These are phyloP conservation scores for Cladophialophora carrionii DNA, from an alignment of 2,329 filamentous ascomycete genomes.

Conservation along the genomic window DNA sequence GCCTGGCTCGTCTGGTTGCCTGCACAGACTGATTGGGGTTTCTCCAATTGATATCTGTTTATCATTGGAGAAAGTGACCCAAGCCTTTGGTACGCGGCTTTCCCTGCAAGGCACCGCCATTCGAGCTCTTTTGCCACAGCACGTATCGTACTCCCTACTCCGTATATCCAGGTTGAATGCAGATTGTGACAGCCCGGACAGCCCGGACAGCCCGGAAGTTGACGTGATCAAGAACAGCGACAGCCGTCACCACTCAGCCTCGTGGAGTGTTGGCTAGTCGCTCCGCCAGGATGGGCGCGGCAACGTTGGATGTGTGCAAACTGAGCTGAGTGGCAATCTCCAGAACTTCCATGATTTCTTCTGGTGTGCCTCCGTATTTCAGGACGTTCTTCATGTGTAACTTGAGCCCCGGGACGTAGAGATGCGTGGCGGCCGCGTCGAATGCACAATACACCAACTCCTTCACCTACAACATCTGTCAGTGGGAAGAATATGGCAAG, in stretches of 20 bases:
- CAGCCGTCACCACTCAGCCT: conserved; percentile 8
- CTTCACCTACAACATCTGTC: conserved; percentile 41
- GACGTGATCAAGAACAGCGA: not conserved
- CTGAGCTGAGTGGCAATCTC: conserved; percentile 47
- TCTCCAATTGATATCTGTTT: conserved; percentile 15
- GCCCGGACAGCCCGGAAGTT: not conserved
- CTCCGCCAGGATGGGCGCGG: conserved; percentile 27
- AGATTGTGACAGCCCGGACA: not conserved
- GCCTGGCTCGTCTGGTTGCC: too few relatives aligned
- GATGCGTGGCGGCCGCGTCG: conserved; percentile 53
- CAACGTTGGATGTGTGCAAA: conserved; percentile 29
- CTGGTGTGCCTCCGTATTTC: conserved; percentile 50
- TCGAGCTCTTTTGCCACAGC: not conserved
- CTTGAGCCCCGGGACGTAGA: conserved; percentile 54
- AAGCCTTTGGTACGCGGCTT: not conserved
- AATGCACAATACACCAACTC: conserved; percentile 56
- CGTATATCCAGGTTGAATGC: not conserved
- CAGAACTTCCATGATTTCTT: conserved; percentile 55
- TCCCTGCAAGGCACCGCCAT: not conserved
- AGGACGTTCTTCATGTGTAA: conserved; percentile 56
- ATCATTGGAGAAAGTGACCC: not conserved
- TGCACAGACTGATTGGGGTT: conserved; percentile 16
- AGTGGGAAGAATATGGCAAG: not conserved
- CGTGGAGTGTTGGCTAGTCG: conserved; percentile 19
- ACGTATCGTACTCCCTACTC: not conserved